Base-by-base conservation (phyloP, 1,284 basidiomycete genomes). In the Tranzscheliella williamsii region DNA sequence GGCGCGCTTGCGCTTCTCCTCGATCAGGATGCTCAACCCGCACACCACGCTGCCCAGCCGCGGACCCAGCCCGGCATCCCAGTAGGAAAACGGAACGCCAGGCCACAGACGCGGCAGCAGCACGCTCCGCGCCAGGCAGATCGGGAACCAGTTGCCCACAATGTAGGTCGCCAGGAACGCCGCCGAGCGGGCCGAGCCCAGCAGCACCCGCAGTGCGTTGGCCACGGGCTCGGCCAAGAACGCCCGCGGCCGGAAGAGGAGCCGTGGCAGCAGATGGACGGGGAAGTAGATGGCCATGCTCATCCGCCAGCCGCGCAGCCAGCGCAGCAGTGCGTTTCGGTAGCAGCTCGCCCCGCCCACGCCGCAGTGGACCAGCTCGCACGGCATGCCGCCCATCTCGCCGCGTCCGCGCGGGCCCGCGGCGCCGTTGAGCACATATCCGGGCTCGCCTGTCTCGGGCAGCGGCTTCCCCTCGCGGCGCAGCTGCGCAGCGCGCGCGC, bases 131-230 rank as follows among this genome's bases (percentile, higher is more conserved):
- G 39, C 58, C 7, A 64, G 30, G 29, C 66, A 71, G 38, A 71
- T 75, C 42, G 70, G 62, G 62, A 65, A 72, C 73, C 71, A 79
- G 38, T 78, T 78, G 9, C 63, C 61, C 0, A 78, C 72, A 17
- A 79, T 72, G 47, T 73, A 80, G 0, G 78, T 79, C 2, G 79
- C 76, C 6, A 80, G 56, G 63, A 80, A 80, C 5, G 72, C 72
- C 4, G 78, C 72, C 5, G 73, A 76, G 8, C 78, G 46, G 13
- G 73, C 68, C 2, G 75, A 66, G 32, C 76, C 76, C 24, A 64
- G 35, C 3, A 79, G 42, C 29, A 78, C 74, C 13, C 68, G 65
- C 6, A 57, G 4, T 30, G 77, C 17, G 11, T 56, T 64, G 1
- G 53, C 24, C 0, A 66, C 9, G 0, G 79, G 79, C 1, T 49